A percentile compares a stretch with the other conserved stretches of the same genome.
phyloP scores from a whole-genome alignment of 2,329 filamentous ascomycete species.

The Aphanoascus verrucosus region DNA sequence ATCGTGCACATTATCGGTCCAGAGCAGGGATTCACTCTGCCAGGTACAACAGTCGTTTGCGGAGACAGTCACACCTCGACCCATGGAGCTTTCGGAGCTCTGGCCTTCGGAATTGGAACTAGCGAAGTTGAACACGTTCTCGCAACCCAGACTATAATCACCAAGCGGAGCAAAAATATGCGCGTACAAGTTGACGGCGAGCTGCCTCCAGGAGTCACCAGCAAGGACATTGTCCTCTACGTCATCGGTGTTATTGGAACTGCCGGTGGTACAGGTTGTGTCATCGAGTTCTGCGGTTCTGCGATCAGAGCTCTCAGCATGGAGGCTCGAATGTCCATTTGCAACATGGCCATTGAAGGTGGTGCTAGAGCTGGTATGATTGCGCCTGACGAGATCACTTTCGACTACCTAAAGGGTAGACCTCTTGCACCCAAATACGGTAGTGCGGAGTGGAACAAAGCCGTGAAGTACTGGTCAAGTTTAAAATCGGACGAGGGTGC shows the following conservation, averaged over 20 bases:
- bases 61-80: constrained; percentile 98
- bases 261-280: constrained; percentile 82
- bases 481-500: constrained; percentile 79
- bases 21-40: constrained; percentile 96
- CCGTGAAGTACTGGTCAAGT: constrained; percentile 75
- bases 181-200: constrained; percentile 88
- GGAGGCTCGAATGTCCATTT: constrained; percentile 98
- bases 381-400: constrained; percentile 85
- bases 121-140: constrained; percentile 98
- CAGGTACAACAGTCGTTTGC: constrained; percentile 91
- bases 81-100: constrained; percentile 87
- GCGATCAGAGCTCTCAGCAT: constrained; percentile 83
- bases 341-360: constrained; percentile 98
- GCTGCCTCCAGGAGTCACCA: constrained; percentile 80
- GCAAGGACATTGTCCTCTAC: constrained; percentile 89
- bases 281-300: constrained; percentile 96
- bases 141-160: constrained; percentile 90
- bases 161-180: constrained; percentile 97
- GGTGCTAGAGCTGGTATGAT: constrained; percentile 95
- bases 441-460: constrained; percentile 81
- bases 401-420: constrained; percentile 85
- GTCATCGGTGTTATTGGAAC: constrained; percentile 91
- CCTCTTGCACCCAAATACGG: constrained; percentile 78
- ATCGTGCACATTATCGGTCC: constrained; percentile 98
- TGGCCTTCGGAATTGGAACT: constrained; percentile 95